Evolutionary conservation across 2,329 filamentous ascomycete genomes (phyloP).

Genomic region (Fusarium annulatum): DNA sequence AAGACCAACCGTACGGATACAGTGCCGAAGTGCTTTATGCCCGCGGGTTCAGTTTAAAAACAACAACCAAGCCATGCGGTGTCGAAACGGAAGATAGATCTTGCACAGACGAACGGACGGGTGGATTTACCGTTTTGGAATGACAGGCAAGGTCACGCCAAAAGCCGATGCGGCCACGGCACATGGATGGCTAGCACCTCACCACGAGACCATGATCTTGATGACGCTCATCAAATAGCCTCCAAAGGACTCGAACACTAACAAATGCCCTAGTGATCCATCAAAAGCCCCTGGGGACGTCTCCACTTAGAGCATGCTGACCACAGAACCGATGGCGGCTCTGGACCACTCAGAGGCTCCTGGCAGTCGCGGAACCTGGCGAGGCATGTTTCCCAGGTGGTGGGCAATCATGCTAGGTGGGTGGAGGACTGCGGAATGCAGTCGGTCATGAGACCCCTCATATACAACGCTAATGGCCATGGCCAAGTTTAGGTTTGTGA

Average conservation of each 20-base stretch:
- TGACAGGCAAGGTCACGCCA: slow-evolving; percentile 21
- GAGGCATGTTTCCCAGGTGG: slow-evolving; percentile 34
- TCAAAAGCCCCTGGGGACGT: slow-evolving; percentile 28
- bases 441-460: slow-evolving; percentile 46
- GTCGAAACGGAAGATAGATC: slow-evolving; percentile 20
- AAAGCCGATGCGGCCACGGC: slow-evolving; percentile 34
- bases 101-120: slow-evolving; percentile 11
- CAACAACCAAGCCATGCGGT: slow-evolving; percentile 11
- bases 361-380: slow-evolving; percentile 29
- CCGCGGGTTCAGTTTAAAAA: slow-evolving; percentile 25
- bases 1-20: slow-evolving; percentile 16
- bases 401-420: slow-evolving; percentile 38
- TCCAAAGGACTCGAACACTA: slow-evolving; percentile 18
- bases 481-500: slow-evolving; percentile 46
- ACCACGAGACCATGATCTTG: slow-evolving; percentile 7
- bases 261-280: slow-evolving; percentile 6
- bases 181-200: slow-evolving; percentile 17
- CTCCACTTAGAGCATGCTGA: slow-evolving; percentile 28
- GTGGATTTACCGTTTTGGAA: slow-evolving; percentile 25
- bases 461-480: slow-evolving; percentile 46
- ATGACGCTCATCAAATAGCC: slow-evolving; percentile 25
- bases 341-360: slow-evolving; percentile 30
- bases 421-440: slow-evolving; percentile 43
- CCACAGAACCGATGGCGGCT: slow-evolving; percentile 28
- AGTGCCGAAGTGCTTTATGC: slow-evolving; percentile 17